Base-by-base conservation (phyloP, 2,329 filamentous ascomycete genomes). In the Scytalidium sp. region DNA sequence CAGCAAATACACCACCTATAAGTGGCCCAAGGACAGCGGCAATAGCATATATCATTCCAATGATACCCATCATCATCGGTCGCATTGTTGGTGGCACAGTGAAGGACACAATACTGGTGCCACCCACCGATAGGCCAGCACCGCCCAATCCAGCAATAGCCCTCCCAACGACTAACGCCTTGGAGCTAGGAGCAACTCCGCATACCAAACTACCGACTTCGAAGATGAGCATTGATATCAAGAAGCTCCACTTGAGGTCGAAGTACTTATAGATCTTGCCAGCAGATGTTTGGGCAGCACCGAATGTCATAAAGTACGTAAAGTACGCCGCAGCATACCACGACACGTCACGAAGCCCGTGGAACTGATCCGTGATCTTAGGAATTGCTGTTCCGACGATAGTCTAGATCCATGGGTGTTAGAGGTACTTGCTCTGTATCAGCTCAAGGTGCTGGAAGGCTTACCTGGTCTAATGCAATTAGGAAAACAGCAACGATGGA, bases 371-470 rank as follows among this genome's bases (percentile, higher is more conserved):
- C 10, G 44, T 46, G 44, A 46, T 46, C 20, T 46, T 46, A 6
- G 76, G 75, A 39, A 79, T 76, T 10, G 74, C 75, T 1, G 75
- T 78, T 3, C 73, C 72, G 19, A 78, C 70, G 47, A 78, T 78
- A 23, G 75, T 52, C 42, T 63, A 57, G 50, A 9, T n/a, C 5
- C 5, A 36, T 27, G 7, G 7, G 13, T 27, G 32, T 36, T 15
- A 36, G 32, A 36, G 32, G 32, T 36, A 7, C 15, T 36, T 36
- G 5, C 5, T 9, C 32, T 15, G 32, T 8, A 43, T 22, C n/a
- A n/a, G 36, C 19, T 15, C 8, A 10, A 19, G n/a, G 19, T 7
- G 15, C 22, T 9, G 21, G 27, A 52, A 15, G 13, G 15, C 20
- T 27, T 19, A 43, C 32, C 15, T 36, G 32, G 15, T 36, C 32